Base-by-base conservation (phyloP, 2,329 filamentous ascomycete species). In the Chaetomium sp. region DNA sequence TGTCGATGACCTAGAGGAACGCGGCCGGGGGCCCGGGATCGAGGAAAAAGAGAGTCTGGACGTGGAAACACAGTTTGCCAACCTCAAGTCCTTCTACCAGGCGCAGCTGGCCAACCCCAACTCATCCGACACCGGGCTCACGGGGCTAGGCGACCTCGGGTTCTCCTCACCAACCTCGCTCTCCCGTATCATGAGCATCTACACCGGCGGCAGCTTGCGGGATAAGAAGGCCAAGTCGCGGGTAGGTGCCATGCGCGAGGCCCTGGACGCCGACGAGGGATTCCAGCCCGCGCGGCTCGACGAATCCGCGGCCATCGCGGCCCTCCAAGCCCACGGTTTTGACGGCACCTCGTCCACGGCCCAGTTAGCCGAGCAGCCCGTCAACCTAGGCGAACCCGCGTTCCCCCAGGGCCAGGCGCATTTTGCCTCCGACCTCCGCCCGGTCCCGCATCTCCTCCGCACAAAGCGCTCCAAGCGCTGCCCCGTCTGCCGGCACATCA, bases 401-500 rank as follows among this genome's bases (percentile, higher is more conserved):
- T 82, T 68, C 66, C 72, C 59, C 68, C 71, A 63, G 72, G 68
- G 67, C 71, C 74, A 61, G 68, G 41, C 75, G 52, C 82, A 80
- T 6, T 91, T 94, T 67, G 73, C 82, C 1, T 80, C 86, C 52
- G 83, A 92, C 19, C 81, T 97, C 5, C 86, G 89, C 34, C 94
- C 94, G 0, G 80, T 91, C 11, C 86, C 91, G 0, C 87, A 88
- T 12, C 80, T 95, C 2, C 82, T 99, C 11, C 86, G 90, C 55
- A 95, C 92, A 0, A 96, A 96, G 68, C 87, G 92, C 40, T 91
- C 90, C 19, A 97, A 96, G 74, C 89, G 94, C 46, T 99, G 94
- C 71, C 87, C 89, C 50, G 81, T 86, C 9, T 99, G 94, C 72
- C 87, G 94, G 10, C 92, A 97, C 73, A 96, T 97, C 68, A 87